These are phyloP conservation scores for Yamadazyma nakazawae DNA, from an alignment of 805 yeast genomes.

Conservation along the genomic window DNA sequence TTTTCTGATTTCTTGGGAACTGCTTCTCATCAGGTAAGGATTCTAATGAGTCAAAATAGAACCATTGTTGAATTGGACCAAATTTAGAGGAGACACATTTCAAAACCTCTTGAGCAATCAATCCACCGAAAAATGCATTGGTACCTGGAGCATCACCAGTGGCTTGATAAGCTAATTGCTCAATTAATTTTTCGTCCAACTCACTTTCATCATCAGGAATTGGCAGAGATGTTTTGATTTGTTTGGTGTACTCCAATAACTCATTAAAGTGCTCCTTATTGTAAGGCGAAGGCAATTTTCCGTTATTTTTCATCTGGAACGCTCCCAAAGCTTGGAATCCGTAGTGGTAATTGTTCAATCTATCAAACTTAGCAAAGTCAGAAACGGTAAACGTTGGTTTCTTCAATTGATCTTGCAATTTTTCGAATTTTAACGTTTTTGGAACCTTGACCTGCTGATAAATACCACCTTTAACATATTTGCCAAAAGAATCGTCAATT, in stretches of 20 bases:
- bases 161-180: constrained; percentile 77
- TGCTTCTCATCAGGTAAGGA: constrained; percentile 65
- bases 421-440: constrained; percentile 53
- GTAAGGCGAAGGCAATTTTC: constrained; percentile 72
- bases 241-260: constrained; percentile 54
- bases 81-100: constrained; percentile 95
- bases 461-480: constrained; percentile 78
- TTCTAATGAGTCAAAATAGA: constrained; percentile 93
- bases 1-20: constrained; percentile 63
- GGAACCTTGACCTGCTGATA: constrained; percentile 94
- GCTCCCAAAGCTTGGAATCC: constrained; percentile 88
- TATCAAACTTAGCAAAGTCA: constrained; percentile 92
- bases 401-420: constrained; percentile 61
- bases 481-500: constrained; percentile 54
- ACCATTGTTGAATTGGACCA: constrained; percentile 86
- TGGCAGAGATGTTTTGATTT: constrained; percentile 56
- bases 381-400: constrained; percentile 77
- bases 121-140: constrained; percentile 88
- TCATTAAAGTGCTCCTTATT: constrained; percentile 72
- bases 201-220: constrained; percentile 51
- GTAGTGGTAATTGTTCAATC: constrained; percentile 85
- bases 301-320: constrained; percentile 60
- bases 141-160: constrained; percentile 90
- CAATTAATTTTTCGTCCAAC: constrained; percentile 62
- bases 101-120: constrained; percentile 93